phyloP scores from a whole-genome alignment of 2,329 filamentous ascomycete genomes.

The Chaetomium globosum region DNA sequence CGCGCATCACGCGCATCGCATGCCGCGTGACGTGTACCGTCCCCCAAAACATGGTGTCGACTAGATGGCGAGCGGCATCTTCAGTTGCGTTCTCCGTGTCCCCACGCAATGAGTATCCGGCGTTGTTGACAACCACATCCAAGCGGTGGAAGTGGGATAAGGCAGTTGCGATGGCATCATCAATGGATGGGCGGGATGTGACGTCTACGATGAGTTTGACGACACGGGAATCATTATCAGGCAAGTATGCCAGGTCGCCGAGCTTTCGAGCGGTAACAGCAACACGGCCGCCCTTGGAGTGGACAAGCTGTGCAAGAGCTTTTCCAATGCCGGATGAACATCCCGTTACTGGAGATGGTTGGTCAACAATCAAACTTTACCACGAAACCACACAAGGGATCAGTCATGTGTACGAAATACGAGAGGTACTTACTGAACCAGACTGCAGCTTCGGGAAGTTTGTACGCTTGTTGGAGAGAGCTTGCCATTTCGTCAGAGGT shows the following conservation, averaged over 20 bases:
- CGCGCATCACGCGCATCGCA: slow-evolving; percentile 17
- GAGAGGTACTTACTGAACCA: not conserved
- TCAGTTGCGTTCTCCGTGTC: slow-evolving; percentile 17
- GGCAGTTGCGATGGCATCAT: slow-evolving; percentile 5
- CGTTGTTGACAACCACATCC: slow-evolving; percentile 18
- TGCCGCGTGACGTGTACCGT: slow-evolving; percentile 13
- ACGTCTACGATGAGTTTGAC: slow-evolving; percentile 13
- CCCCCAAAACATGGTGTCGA: slow-evolving; percentile 21
- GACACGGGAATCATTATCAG: not conserved
- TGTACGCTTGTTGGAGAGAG: not conserved
- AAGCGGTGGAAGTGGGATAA: slow-evolving; percentile 1
- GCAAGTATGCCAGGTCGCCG: slow-evolving; percentile 9
- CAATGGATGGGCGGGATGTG: slow-evolving; percentile 6
- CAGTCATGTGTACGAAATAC: not conserved
- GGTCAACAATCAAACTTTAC: not conserved
- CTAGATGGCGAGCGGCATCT: slow-evolving; percentile 4
- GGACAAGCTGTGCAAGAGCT: slow-evolving; percentile 5
- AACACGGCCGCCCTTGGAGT: slow-evolving; percentile 4
- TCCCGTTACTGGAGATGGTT: slow-evolving; percentile 6
- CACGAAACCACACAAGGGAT: not conserved
- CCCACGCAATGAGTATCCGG: slow-evolving; percentile 12
- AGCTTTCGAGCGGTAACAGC: slow-evolving; percentile 11
- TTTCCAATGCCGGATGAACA: slow-evolving; percentile 19
- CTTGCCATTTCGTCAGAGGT: not conserved
- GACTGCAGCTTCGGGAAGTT: not conserved